These are phyloP conservation scores for Aspergillus fischeri DNA, from an alignment of 2,329 filamentous ascomycete genomes.

Conservation along the genomic window DNA sequence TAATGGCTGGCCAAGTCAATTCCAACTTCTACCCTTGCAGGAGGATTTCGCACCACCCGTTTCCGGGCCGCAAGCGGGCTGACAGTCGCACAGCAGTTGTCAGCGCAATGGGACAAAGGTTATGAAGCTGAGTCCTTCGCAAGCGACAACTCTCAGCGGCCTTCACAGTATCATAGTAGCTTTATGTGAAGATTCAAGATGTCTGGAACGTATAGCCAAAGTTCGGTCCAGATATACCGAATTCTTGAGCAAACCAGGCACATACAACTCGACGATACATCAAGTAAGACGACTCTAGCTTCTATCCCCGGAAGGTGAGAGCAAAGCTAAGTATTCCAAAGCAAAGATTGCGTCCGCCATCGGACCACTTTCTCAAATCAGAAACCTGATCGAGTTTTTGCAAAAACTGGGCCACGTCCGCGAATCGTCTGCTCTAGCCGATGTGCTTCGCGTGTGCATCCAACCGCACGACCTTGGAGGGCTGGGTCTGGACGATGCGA, in stretches of 20 bases:
- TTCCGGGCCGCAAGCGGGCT: not conserved
- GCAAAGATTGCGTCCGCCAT: not conserved
- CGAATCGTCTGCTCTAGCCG: slow-evolving; percentile 10
- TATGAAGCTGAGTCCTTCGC: not conserved
- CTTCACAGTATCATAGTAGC: not conserved
- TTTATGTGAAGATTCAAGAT: not conserved
- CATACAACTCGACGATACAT: not conserved
- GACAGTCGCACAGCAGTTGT: not conserved
- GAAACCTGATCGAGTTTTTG: not conserved
- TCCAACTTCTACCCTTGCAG: not conserved
- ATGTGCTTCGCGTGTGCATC: slow-evolving; percentile 17
- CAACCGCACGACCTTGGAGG: slow-evolving; percentile 17
- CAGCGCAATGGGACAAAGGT: not conserved
- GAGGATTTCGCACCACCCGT: not conserved
- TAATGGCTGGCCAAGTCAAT: too few relatives aligned
- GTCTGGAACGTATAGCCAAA: not conserved
- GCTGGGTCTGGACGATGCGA: slow-evolving; percentile 4
- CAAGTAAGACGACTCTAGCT: not conserved
- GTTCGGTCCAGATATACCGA: not conserved
- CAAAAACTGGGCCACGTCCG: not conserved
- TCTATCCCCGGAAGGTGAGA: not conserved
- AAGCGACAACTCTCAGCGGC: not conserved
- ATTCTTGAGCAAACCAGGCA: not conserved
- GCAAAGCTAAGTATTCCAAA: not conserved
- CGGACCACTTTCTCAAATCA: not conserved